Base-by-base conservation (phyloP, 2,329 filamentous ascomycete species). In the Uncinocarpus reesii region DNA sequence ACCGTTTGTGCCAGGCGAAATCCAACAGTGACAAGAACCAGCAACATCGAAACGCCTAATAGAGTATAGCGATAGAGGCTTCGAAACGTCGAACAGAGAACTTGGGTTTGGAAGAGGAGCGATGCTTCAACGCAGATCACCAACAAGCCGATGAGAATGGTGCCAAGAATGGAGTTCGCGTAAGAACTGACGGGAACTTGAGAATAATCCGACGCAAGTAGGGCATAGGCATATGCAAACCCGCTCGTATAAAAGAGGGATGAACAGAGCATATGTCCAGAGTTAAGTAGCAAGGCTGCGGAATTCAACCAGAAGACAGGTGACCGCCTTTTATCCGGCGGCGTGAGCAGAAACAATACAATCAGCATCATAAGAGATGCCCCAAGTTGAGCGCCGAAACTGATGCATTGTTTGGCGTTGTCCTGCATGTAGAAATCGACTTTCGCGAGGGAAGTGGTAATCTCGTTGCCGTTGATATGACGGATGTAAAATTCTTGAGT, bases 341-440 rank as follows among this genome's bases (percentile, higher is more conserved):
- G 77, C 0, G 84, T 88, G 62, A 89, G 73, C 50, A 82, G 66
- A 8, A 87, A 66, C 2, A 89, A 68, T 24, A 84, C 71, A 36
- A 83, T 56, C 15, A 89, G 69, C 58, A 87, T 76, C 52, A 83
- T 66, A 49, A 81, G 54, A 40, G 77, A 78, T 20, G 83, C 78
- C 24, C 86, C 86, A 44, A 88, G 72, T 62, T 90, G 84, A 15
- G 75, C 67, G 45, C 77, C 81, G 61, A 82, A 86, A 65, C 80
- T 82, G 70, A 85, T 79, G 60, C 65, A 71, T 29, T 72, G 60
- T 7, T 66, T 65, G 49, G 71, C 62, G 51, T 69, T 70, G 59
- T 75, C 75, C 50, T 67, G 62, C 47, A 72, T 62, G 42, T 70
- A 71, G 3, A 53, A 47, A 55, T 78, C 63, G 32, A 82, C 51